Base-by-base conservation (phyloP, 805 yeast species). In the Suhomyces xylopsoci region DNA sequence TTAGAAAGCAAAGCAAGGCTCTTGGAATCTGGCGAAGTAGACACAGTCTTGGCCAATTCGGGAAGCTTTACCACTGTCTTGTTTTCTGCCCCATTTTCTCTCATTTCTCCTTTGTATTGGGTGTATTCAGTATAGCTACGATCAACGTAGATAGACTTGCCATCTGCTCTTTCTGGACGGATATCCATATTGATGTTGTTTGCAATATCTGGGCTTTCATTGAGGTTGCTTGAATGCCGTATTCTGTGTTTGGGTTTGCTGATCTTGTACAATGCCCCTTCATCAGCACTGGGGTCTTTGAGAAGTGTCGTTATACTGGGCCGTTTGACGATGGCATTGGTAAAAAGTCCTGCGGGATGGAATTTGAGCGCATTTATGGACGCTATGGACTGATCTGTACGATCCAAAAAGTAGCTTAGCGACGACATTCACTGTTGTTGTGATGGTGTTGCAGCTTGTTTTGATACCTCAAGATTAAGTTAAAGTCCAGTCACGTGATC, bases 341-440 rank as follows among this genome's bases (percentile, higher is more conserved):
- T 81, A 64, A 85, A 85, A 3, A 83, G 78, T 0, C 90, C 89
- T 0, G 88, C 82, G 0, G 78, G 74, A 19, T 75, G 66, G 64
- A 85, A 85, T 51, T 80, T 70, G 3, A 79, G 71, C 8, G 70
- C 63, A 24, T 71, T 65, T 8, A 82, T 62, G 1, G 77, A 69
- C n/a, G 70, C 72, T 5, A 73, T 60, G 48, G 78, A 66, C 45
- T 69, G 67, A n/a, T 74, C 68, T 1, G 78, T 69, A 43, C 67
- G 57, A 24, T 68, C 69, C 15, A 71, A 52, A 43, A 62, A 62
- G 57, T 65, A 65, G 24, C 51, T 51, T 40, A 66, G 54, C 5
- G 62, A 53, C 8, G 63, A 53, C 65, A 62, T 65, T 12, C 19
- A 17, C 19, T 34, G 25, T 25, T 42, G 17, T 22, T 24, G 6